Evolutionary conservation across 768 basidiomycete genomes (phyloP).

Genomic region (Tremella fuciformis): DNA sequence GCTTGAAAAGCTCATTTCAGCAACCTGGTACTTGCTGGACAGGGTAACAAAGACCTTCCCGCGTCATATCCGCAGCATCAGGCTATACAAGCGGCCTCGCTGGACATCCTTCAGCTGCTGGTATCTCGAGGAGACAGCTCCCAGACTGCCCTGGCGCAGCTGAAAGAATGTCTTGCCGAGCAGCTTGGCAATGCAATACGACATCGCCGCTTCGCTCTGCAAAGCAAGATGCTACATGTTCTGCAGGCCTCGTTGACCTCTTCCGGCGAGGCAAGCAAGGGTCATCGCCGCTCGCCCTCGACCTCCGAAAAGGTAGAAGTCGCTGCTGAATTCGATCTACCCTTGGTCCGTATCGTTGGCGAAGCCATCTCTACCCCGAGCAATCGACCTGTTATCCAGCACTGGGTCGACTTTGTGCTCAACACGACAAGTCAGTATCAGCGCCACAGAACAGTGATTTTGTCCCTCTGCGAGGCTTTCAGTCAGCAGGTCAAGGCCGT

Average conservation of each 20-base stretch:
- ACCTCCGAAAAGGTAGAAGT: constrained; percentile 10
- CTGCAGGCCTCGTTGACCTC: constrained; percentile 73
- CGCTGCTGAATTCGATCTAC: constrained; percentile 53
- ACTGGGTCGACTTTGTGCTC: constrained; percentile 94
- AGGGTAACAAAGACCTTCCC: too few species aligned
- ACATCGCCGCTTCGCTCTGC: constrained; percentile 68
- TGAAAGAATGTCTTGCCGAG: constrained; percentile 69
- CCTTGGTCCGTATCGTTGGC: constrained; percentile 67
- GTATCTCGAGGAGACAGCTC: constrained; percentile 79
- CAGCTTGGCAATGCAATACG: constrained; percentile 76
- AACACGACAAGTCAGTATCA: constrained; percentile 85
- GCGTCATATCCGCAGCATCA: not conserved
- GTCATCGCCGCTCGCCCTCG: constrained; percentile 29
- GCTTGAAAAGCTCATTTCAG: not conserved
- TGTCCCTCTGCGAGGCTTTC: constrained; percentile 77
- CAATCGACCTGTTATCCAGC: constrained; percentile 80
- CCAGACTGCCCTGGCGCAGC: constrained; percentile 58
- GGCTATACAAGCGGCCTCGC: constrained; percentile 65
- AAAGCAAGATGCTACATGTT: constrained; percentile 88
- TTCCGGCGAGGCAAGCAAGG: constrained; percentile 4
- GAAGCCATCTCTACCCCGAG: constrained; percentile 69
- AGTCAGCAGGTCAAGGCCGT: constrained; percentile 65
- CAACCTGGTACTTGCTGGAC: too few species aligned
- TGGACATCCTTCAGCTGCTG: constrained; percentile 79
- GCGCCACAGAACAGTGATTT: constrained; percentile 60